phyloP scores from a whole-genome alignment of 225 moss, liverwort and hornwort species.

The Pseudoscleropodium purum region DNA sequence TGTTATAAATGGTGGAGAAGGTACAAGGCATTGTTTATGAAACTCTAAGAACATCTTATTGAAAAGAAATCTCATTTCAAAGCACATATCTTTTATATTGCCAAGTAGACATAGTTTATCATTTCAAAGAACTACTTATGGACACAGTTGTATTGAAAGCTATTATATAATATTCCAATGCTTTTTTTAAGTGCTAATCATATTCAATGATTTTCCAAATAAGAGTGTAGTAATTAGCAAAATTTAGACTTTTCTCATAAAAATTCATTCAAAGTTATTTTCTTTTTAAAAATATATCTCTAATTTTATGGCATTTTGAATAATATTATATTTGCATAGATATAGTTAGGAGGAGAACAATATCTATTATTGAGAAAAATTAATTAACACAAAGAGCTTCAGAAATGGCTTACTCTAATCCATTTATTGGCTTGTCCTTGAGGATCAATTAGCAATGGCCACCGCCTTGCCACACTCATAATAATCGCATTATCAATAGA shows the following conservation, averaged over 20 bases:
- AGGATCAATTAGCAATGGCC: constrained; percentile 74
- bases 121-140: background rate
- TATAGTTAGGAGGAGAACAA: fast-evolving
- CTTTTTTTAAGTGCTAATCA: background rate
- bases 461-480: constrained; percentile 63
- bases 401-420: constrained; percentile 34
- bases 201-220: background rate
- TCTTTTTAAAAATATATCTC: too few species aligned
- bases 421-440: constrained; percentile 85
- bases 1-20: background rate
- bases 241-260: background rate
- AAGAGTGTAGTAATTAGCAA: background rate
- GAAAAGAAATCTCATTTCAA: background rate
- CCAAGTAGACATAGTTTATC: background rate
- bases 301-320: background rate
- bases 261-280: background rate
- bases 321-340: background rate
- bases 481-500: constrained; percentile 77
- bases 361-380: background rate
- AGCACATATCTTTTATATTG: background rate
- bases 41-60: background rate
- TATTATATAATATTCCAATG: background rate
- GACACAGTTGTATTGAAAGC: background rate
- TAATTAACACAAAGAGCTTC: background rate
- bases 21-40: too few species aligned